These are phyloP conservation scores for Vinca minor DNA, from an alignment of 257 asterid species.

Conservation along the genomic window DNA sequence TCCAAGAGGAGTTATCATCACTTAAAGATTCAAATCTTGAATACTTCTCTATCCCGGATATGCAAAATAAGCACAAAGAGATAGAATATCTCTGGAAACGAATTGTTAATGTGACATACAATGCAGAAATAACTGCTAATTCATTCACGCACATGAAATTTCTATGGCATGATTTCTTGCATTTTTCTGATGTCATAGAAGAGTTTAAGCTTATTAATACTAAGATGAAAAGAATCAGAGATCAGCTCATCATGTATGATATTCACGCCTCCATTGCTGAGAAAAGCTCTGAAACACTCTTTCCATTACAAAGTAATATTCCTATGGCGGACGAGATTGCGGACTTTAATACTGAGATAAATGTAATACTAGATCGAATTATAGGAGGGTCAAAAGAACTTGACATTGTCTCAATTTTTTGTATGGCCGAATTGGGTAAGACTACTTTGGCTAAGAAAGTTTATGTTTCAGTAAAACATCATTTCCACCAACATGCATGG, in stretches of 20 bases:
- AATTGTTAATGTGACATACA: not conserved
- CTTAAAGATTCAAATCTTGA: no score
- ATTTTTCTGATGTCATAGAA: no score
- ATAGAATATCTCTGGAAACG: constrained; percentile 1
- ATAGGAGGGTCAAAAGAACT: not conserved
- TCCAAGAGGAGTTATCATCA: no score
- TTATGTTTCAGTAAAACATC: no score
- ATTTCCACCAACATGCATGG: no score
- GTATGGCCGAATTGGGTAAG: constrained; percentile 18
- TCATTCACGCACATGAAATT: not conserved
- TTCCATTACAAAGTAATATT: not conserved
- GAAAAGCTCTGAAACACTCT: not conserved
- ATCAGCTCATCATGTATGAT: not conserved
- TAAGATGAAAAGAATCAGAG: no score
- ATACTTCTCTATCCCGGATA: not conserved
- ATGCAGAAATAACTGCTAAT: not conserved
- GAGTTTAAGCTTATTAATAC: no score
- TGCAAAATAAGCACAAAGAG: not conserved
- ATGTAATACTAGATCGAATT: not conserved
- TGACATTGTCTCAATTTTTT: constrained; percentile 1
- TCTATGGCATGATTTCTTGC: no score
- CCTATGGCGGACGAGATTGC: not conserved
- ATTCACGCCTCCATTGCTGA: not conserved
- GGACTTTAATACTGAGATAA: not conserved
- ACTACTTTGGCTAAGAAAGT: no score